phyloP scores from a whole-genome alignment of 257 asterid species.

The Nicotiana benthamiana region DNA sequence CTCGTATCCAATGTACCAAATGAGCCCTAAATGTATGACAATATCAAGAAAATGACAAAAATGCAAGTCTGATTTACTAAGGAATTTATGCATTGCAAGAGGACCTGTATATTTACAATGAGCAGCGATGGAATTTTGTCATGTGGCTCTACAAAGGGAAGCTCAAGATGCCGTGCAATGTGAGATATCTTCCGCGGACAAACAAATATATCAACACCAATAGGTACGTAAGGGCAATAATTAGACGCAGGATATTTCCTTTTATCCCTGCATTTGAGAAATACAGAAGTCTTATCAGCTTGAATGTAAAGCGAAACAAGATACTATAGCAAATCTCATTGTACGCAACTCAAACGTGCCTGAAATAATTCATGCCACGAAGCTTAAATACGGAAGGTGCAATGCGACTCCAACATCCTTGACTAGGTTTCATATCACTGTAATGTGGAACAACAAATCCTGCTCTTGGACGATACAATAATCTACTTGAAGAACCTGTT shows the following conservation, averaged over 20 bases:
- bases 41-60: background rate
- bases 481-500: constrained; percentile 41
- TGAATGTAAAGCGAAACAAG: background rate
- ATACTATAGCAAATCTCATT: background rate
- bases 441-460: constrained; percentile 45
- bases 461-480: constrained; percentile 40
- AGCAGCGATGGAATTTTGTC: constrained; percentile 58
- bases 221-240: constrained; percentile 58
- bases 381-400: constrained; percentile 69
- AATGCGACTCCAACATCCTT: constrained; percentile 55
- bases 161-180: constrained; percentile 67
- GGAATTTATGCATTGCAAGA: background rate
- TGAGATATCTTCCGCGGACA: constrained; percentile 63
- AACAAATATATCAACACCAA: constrained; percentile 71
- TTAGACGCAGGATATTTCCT: constrained; percentile 66
- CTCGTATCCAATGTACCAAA: too few species aligned
- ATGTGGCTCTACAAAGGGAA: constrained; percentile 40
- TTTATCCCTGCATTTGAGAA: constrained; percentile 50
- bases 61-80: background rate
- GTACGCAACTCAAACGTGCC: constrained; percentile 27
- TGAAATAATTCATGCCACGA: constrained; percentile 67
- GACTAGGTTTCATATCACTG: constrained; percentile 32
- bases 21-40: too few species aligned
- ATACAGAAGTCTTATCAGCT: background rate
- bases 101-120: constrained; percentile 73